phyloP scores from a whole-genome alignment of 305 asterid species.

The Petunia hybrid region DNA sequence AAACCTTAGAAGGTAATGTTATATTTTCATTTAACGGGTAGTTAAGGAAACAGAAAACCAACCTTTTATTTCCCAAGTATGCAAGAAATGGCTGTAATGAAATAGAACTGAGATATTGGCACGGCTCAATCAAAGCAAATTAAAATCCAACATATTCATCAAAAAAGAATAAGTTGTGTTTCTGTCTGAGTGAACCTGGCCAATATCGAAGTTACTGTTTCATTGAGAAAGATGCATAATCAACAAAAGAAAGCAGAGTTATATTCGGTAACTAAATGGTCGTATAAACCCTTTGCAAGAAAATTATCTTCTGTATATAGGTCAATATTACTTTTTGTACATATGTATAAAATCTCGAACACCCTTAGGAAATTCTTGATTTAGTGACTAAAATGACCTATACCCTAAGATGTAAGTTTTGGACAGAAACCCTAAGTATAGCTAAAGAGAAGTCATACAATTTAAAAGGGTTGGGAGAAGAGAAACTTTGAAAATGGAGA shows the following conservation, averaged over 20 bases:
- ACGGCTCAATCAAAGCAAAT: slow-evolving; percentile 57
- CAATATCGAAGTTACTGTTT: slow-evolving; percentile 56
- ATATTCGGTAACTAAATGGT: too few species aligned
- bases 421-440: too few species aligned
- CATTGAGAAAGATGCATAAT: slow-evolving; percentile 27
- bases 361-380: too few species aligned
- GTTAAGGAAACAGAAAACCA: not conserved
- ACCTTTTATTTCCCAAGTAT: not conserved
- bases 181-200: slow-evolving; percentile 59
- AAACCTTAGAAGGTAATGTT: not conserved
- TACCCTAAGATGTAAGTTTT: too few species aligned
- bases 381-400: too few species aligned
- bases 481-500: slow-evolving; percentile 14
- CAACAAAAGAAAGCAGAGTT: too few species aligned
- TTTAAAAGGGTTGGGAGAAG: not conserved
- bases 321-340: too few species aligned
- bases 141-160: not conserved
- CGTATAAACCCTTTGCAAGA: too few species aligned
- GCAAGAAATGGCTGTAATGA: slow-evolving; percentile 33
- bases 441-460: too few species aligned
- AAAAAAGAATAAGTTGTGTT: not conserved
- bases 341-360: too few species aligned
- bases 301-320: too few species aligned
- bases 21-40: not conserved
- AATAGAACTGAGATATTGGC: slow-evolving; percentile 56